Evolutionary conservation across 106 monocot genomes (phyloP).

Genomic region (Acanthochlamys bracteata): DNA sequence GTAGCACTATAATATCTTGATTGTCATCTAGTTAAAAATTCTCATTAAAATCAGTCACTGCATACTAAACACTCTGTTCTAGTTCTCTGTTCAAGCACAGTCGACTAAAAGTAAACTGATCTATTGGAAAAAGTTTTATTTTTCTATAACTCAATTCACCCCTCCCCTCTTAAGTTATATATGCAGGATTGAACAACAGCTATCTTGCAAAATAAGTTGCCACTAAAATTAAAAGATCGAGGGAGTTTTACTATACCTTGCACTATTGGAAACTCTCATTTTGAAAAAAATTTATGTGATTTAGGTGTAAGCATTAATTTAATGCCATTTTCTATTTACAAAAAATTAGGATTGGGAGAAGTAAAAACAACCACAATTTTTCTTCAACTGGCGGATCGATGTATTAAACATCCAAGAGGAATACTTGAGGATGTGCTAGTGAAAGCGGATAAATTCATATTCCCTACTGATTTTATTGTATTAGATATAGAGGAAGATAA

Average conservation of each 20-base stretch:
- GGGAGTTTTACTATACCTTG: background rate
- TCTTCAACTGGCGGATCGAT: background rate
- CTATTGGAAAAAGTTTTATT: no score
- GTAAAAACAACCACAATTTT: background rate
- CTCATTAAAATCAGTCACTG: no score
- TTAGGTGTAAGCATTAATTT: background rate
- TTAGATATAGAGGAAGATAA: background rate
- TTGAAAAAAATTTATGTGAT: background rate
- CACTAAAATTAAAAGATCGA: background rate
- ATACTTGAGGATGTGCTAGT: background rate
- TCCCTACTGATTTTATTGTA: background rate
- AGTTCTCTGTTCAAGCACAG: no score
- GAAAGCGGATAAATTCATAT: background rate
- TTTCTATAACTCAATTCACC: no score
- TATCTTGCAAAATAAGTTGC: background rate
- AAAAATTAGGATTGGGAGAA: background rate
- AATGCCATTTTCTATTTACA: background rate
- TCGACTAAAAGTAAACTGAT: no score
- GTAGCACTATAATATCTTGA: no score
- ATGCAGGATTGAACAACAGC: no score
- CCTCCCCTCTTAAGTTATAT: no score
- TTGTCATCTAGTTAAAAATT: no score
- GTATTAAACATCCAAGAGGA: background rate
- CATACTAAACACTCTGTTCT: no score
- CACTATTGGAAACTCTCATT: background rate